Base-by-base conservation (phyloP, 441 rosid species). In the Macaranga tanarius region DNA sequence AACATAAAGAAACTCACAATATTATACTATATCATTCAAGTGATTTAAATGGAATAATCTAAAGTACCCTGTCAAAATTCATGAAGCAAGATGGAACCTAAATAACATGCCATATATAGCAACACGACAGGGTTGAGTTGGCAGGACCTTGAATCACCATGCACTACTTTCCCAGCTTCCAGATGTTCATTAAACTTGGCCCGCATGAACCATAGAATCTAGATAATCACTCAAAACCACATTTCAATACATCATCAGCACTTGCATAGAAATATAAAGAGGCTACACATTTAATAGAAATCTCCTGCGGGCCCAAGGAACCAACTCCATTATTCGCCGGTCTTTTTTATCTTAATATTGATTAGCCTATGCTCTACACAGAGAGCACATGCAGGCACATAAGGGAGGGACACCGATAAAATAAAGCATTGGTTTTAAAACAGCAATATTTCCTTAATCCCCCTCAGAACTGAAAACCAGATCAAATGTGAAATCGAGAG, bases 141-240 rank as follows among this genome's bases (percentile, higher is more conserved):
- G 40, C 26, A 71, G 59, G 22, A 44, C 34, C 65, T 28, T 61
- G 48, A 47, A 15, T 20, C 56, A 59, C 31, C 68, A 50, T 10
- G 44, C 16, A 44, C 45, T 10, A 20, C 13, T n/a, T 51, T 38
- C 23, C 42, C 54, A 28, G 70, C 52, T 38, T 59, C 22, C 44
- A 22, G 59, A 60, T 20, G 60, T 34, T 71, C 69, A 52, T 50
- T 54, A 34, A 8, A 59, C 62, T 44, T 54, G 23, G 4, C 5
- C 65, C 42, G 55, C 40, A 15, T 62, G 44, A 55, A 73, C 40
- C 66, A 64, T 66, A 47, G 17, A 13, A 12, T 52, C 59, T 45
- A 48, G 4, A 57, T 56, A 56, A 7, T 19, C 10, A 22, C 15
- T 12, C 44, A 44, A 11, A 42, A 44, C 68, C 3, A 9, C 22